Conservation (phyloP, 495 filamentous ascomycete genomes). For the Collariella sp. region DNA sequence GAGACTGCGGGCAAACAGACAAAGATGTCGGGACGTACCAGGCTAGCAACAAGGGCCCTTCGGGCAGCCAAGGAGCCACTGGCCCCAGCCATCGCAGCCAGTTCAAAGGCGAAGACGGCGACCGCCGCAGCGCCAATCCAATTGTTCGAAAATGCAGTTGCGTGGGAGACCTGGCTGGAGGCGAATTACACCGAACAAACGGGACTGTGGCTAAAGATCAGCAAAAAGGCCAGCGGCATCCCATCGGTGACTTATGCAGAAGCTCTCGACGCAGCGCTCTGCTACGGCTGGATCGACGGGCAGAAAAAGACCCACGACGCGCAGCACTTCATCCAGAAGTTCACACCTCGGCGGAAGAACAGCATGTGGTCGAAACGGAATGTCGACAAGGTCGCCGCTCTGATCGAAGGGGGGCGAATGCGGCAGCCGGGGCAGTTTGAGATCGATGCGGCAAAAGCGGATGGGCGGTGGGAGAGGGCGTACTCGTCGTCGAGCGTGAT, state of each 20-base stretch:
- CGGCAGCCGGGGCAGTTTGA: slow-evolving; percentile 37
- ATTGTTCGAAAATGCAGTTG: slow-evolving; percentile 8
- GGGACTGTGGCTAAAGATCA: slow-evolving; percentile 47
- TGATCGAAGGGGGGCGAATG: slow-evolving; percentile 41
- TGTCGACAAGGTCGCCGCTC: slow-evolving; percentile 36
- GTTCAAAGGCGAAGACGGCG: not conserved
- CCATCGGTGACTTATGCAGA: slow-evolving; percentile 43
- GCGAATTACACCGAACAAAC: slow-evolving; percentile 26
- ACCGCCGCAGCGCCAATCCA: slow-evolving; percentile 3
- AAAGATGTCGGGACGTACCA: slow-evolving; percentile 1
- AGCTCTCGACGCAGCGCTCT: slow-evolving; percentile 48
- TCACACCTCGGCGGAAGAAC: slow-evolving; percentile 46
- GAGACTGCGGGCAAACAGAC: not conserved
- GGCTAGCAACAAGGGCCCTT: not conserved
- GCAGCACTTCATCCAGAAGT: slow-evolving; percentile 40
- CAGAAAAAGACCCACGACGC: slow-evolving; percentile 37
- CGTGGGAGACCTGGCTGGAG: slow-evolving; percentile 39
- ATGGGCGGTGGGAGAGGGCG: slow-evolving; percentile 48
- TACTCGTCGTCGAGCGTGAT: slow-evolving; percentile 42
- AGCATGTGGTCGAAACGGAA: slow-evolving; percentile 46
- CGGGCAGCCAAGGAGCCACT: not conserved
- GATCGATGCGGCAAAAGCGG: slow-evolving; percentile 45
- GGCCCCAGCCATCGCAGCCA: not conserved
- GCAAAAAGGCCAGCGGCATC: slow-evolving; percentile 41
- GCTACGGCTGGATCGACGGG: slow-evolving; percentile 55